Conservation (phyloP, 192 early-diverging fungal genomes). For the Funneliformis mosseae region DNA sequence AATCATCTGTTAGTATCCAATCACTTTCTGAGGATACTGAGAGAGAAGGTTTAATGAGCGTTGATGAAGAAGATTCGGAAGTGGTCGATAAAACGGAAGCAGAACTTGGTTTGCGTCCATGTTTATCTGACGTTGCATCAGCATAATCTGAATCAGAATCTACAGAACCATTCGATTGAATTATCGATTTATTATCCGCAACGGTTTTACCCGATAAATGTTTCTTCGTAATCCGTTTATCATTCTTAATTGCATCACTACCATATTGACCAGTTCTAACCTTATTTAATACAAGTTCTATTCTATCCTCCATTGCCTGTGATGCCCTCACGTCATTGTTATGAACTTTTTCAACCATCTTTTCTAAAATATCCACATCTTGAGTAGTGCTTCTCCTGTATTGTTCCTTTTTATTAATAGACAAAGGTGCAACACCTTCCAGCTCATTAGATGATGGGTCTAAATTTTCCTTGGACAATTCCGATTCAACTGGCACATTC, state of each 20-base stretch:
- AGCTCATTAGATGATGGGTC: background rate
- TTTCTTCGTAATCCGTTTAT: background rate
- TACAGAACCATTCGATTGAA: background rate
- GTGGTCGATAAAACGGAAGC: background rate
- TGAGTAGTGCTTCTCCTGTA: conserved; percentile 16
- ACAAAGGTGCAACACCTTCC: background rate
- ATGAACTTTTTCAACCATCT: conserved; percentile 4
- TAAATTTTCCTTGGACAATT: background rate
- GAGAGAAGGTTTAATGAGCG: background rate
- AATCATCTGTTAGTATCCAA: conserved; percentile 45
- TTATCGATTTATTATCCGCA: background rate
- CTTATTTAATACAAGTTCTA: conserved; percentile 25
- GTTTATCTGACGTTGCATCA: background rate
- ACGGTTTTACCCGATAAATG: background rate
- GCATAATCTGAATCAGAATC: background rate
- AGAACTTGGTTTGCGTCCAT: background rate
- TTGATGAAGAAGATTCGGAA: background rate
- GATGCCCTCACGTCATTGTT: background rate
- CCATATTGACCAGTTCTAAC: conserved; percentile 23
- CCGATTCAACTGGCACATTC: background rate
- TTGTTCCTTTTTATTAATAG: background rate
- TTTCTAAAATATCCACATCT: conserved; percentile 28
- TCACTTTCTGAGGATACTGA: conserved; percentile 5
- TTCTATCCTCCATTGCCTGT: conserved; percentile 28
- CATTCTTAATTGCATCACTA: background rate